A percentile compares a stretch with the other conserved stretches of the same genome.
Conservation (phyloP, 768 basidiomycete genomes). For the Mycena floridula region DNA sequence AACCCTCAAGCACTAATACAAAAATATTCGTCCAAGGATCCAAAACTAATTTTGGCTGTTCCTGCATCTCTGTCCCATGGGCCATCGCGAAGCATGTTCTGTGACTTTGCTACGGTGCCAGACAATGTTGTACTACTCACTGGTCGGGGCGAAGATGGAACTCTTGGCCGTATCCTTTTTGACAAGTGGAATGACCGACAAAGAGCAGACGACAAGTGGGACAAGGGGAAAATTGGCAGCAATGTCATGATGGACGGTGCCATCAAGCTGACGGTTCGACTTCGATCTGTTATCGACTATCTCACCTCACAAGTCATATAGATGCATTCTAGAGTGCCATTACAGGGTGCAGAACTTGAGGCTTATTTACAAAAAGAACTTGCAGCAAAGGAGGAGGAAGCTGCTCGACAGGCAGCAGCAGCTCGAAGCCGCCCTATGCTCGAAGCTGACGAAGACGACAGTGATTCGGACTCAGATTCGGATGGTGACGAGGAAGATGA, state of each 20-base stretch:
- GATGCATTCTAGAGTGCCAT: constrained; percentile 86
- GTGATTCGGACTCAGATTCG: constrained; percentile 65
- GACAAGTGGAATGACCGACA: constrained; percentile 84
- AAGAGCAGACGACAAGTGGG: constrained; percentile 77
- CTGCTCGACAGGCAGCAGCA: constrained; percentile 78
- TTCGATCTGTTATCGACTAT: constrained; percentile 1
- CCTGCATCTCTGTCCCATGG: constrained; percentile 93
- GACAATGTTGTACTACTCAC: constrained; percentile 90
- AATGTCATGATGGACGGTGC: constrained; percentile 77
- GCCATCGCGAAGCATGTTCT: constrained; percentile 80
- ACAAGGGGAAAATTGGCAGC: constrained; percentile 82
- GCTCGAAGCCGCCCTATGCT: constrained; percentile 83
- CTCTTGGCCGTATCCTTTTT: constrained; percentile 73
- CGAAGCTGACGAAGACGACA: constrained; percentile 91
- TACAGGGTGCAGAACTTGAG: constrained; percentile 86
- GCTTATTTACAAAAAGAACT: constrained; percentile 72
- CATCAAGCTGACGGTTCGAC: constrained; percentile 61
- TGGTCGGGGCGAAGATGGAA: constrained; percentile 69
- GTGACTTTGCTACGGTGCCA: constrained; percentile 75
- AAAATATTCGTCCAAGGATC: constrained; percentile 79
- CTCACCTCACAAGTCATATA: constrained; percentile 20
- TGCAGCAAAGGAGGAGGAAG: constrained; percentile 73
- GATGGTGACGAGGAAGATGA: constrained; percentile 62
- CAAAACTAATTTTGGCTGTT: constrained; percentile 91
- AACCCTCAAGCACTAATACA: constrained; percentile 76